These are phyloP conservation scores for Xylariaceae sp. DNA, from an alignment of 2,329 filamentous ascomycete genomes.

Conservation along the genomic window DNA sequence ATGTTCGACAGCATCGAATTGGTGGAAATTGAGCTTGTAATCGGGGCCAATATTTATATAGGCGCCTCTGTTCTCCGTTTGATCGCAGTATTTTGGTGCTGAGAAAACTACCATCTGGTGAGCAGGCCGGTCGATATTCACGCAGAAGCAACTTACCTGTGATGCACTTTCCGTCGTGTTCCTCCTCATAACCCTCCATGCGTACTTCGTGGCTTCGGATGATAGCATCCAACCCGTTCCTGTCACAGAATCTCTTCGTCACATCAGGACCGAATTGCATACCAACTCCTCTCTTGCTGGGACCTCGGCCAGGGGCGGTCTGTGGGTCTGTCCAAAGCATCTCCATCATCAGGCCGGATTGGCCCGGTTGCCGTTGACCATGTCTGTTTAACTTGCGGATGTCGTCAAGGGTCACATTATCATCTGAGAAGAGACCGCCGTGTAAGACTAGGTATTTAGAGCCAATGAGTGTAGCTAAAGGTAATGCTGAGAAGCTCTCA, in stretches of 20 bases:
- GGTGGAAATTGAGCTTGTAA: slow-evolving; percentile 88
- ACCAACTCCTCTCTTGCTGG: slow-evolving; percentile 95
- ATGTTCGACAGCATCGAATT: slow-evolving; percentile 97
- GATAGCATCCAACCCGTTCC: slow-evolving; percentile 90
- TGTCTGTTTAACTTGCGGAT: slow-evolving; percentile 92
- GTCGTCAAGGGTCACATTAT: slow-evolving; percentile 89
- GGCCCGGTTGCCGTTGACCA: slow-evolving; percentile 88
- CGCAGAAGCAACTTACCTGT: slow-evolving; percentile 65
- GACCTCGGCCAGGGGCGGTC: slow-evolving; percentile 80
- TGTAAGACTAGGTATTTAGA: slow-evolving; percentile 91
- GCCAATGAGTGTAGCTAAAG: slow-evolving; percentile 89
- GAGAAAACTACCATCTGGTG: slow-evolving; percentile 76
- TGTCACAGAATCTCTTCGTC: slow-evolving; percentile 95
- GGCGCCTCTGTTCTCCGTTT: slow-evolving; percentile 96
- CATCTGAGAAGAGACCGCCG: slow-evolving; percentile 94
- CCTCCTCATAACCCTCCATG: slow-evolving; percentile 99
- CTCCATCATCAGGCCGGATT: slow-evolving; percentile 98
- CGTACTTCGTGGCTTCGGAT: slow-evolving; percentile 97
- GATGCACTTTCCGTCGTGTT: slow-evolving; percentile 94
- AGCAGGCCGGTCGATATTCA: background rate
- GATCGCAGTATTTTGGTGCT: slow-evolving; percentile 95
- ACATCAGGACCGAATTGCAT: slow-evolving; percentile 97
- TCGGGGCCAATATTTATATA: slow-evolving; percentile 97
- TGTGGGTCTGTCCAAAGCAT: slow-evolving; percentile 99
- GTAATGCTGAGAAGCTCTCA: slow-evolving; percentile 93